Evolutionary conservation across 2,329 filamentous ascomycete species (phyloP).

Genomic region (Xylariaceae sp.): DNA sequence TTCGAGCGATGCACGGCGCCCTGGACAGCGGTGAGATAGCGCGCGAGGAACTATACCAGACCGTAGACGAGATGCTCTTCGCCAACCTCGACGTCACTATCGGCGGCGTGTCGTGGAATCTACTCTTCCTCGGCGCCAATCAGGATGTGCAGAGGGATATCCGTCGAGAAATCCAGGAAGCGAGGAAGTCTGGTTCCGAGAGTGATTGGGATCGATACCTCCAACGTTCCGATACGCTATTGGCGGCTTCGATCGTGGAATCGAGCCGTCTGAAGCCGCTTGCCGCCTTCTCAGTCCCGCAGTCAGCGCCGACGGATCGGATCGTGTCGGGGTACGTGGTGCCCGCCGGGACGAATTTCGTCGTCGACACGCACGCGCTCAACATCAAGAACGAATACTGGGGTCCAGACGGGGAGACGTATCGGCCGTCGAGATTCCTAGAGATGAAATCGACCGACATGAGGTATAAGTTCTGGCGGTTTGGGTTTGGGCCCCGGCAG

Average conservation of each 20-base stretch:
- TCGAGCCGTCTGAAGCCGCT: constrained; percentile 35
- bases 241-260: constrained; percentile 36
- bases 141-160: constrained; percentile 29
- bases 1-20: constrained; percentile 19
- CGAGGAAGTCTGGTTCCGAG: no score
- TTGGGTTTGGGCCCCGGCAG: constrained; percentile 40
- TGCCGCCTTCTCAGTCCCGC: constrained; percentile 38
- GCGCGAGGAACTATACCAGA: constrained; percentile 35
- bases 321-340: constrained; percentile 33
- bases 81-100: constrained; percentile 44
- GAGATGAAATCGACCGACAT: constrained; percentile 11
- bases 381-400: constrained; percentile 37
- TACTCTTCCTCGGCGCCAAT: constrained; percentile 36
- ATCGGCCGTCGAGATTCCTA: constrained; percentile 32
- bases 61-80: constrained; percentile 42
- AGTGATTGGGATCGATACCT: constrained; percentile 22
- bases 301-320: constrained; percentile 34
- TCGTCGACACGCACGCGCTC: constrained; percentile 40
- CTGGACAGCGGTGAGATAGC: constrained; percentile 22
- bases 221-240: constrained; percentile 10
- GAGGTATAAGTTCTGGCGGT: constrained; percentile 40
- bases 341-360: constrained; percentile 35
- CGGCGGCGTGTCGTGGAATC: constrained; percentile 39
- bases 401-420: constrained; percentile 33
- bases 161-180: constrained; percentile 18